These are phyloP conservation scores for Metschnikowia proteae DNA, from an alignment of 805 yeast genomes.

Conservation along the genomic window DNA sequence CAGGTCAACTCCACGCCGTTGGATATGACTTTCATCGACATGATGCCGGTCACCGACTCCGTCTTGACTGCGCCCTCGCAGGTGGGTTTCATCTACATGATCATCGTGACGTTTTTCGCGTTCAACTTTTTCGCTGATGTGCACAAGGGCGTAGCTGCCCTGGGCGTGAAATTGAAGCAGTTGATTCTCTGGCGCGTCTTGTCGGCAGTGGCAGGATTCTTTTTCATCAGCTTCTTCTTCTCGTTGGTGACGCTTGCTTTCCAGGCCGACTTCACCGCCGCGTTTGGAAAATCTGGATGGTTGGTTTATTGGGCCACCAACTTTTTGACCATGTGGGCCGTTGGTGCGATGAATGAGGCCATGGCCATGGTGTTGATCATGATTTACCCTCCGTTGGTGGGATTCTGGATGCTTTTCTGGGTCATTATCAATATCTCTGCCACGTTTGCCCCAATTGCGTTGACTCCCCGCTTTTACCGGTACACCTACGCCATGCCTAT, in stretches of 20 bases:
- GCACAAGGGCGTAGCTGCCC: constrained; percentile 47
- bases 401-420: constrained; percentile 70
- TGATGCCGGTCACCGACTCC: constrained; percentile 47
- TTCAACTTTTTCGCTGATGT: constrained; percentile 55
- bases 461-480: constrained; percentile 53
- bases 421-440: constrained; percentile 68
- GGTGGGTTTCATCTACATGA: constrained; percentile 69
- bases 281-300: constrained; percentile 69
- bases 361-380: constrained; percentile 50
- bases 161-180: constrained; percentile 39
- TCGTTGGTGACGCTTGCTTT: constrained; percentile 63
- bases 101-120: constrained; percentile 71
- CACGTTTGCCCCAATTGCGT: constrained; percentile 61
- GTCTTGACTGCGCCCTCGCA: constrained; percentile 64
- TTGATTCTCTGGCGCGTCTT: constrained; percentile 51
- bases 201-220: constrained; percentile 49
- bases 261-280: constrained; percentile 53
- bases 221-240: constrained; percentile 56
- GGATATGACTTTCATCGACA: constrained; percentile 38
- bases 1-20: constrained; percentile 31
- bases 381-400: constrained; percentile 58
- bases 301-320: constrained; percentile 70
- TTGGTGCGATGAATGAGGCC: constrained; percentile 73
- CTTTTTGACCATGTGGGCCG: constrained; percentile 67
- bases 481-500: constrained; percentile 70